phyloP scores from a whole-genome alignment of 306 rosid genomes.

The Hippophae gyantsensis region DNA sequence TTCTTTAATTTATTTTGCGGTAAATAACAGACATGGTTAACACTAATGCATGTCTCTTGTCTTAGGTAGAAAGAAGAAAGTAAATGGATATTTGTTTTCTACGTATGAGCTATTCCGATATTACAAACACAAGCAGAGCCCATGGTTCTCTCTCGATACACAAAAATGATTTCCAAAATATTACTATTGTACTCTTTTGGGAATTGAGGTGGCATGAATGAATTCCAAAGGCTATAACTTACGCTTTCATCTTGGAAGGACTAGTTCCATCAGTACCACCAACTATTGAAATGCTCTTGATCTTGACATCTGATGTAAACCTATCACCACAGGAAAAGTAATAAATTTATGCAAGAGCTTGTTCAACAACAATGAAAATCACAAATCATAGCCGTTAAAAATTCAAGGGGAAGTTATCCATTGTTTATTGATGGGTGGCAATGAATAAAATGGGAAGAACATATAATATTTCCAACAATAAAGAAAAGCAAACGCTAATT shows the following conservation, averaged over 20 bases:
- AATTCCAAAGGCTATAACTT: constrained; percentile 21
- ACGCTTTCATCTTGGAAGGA: constrained; percentile 95
- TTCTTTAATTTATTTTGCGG: too few species aligned
- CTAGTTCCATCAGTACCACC: constrained; percentile 83
- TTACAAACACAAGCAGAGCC: too few species aligned
- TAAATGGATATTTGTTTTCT: too few species aligned
- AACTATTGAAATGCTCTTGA: constrained; percentile 78
- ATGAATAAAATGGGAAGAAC: background rate
- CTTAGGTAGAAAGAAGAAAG: too few species aligned
- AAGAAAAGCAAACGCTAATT: background rate
- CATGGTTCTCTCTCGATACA: too few species aligned
- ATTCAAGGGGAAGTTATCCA: too few species aligned
- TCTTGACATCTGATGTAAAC: constrained; percentile 93
- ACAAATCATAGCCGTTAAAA: background rate
- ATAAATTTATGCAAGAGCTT: background rate
- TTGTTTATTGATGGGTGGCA: background rate
- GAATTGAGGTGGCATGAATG: background rate
- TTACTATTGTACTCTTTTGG: too few species aligned
- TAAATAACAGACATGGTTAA: too few species aligned
- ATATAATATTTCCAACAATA: background rate
- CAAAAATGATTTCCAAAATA: too few species aligned
- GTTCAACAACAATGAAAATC: background rate
- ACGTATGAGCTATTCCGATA: too few species aligned
- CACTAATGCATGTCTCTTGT: too few species aligned
- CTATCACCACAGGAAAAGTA: constrained; percentile 28